phyloP scores from a whole-genome alignment of 2,329 filamentous ascomycete species.

The Epichloe scottii region DNA sequence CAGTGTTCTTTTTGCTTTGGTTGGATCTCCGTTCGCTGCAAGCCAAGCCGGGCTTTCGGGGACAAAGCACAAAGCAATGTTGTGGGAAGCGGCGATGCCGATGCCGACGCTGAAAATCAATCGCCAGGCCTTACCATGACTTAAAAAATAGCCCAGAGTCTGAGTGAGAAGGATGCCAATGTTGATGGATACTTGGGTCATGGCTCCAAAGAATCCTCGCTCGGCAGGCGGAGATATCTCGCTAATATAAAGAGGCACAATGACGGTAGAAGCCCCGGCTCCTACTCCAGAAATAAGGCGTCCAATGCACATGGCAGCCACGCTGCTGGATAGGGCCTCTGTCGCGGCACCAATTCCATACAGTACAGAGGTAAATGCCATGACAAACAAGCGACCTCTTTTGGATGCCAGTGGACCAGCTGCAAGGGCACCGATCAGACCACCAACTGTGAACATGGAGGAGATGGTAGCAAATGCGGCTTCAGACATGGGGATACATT shows the following conservation, averaged over 20 bases:
- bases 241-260: conserved; percentile 88
- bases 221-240: conserved; percentile 69
- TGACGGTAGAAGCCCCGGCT: conserved; percentile 80
- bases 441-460: conserved; percentile 84
- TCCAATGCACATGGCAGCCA: conserved; percentile 57
- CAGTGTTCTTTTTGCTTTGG: conserved; percentile 53
- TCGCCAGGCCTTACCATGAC: conserved; percentile 68
- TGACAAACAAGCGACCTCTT: conserved; percentile 61
- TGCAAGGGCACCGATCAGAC: conserved; percentile 67
- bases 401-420: conserved; percentile 68
- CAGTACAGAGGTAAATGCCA: conserved; percentile 65
- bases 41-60: conserved; percentile 85
- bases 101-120: conserved; percentile 67
- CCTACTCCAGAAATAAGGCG: conserved; percentile 71
- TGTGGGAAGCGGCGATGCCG: conserved; percentile 53
- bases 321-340: conserved; percentile 58
- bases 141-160: conserved; percentile 75
- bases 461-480: conserved; percentile 75
- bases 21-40: conserved; percentile 50
- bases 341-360: conserved; percentile 65
- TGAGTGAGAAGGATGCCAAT: conserved; percentile 78
- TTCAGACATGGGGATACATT: conserved; percentile 82
- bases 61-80: conserved; percentile 58
- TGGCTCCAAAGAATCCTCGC: conserved; percentile 66
- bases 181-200: conserved; percentile 92